These are phyloP conservation scores for Neurospora hispaniola DNA, from an alignment of 495 filamentous ascomycete species.

Conservation along the genomic window DNA sequence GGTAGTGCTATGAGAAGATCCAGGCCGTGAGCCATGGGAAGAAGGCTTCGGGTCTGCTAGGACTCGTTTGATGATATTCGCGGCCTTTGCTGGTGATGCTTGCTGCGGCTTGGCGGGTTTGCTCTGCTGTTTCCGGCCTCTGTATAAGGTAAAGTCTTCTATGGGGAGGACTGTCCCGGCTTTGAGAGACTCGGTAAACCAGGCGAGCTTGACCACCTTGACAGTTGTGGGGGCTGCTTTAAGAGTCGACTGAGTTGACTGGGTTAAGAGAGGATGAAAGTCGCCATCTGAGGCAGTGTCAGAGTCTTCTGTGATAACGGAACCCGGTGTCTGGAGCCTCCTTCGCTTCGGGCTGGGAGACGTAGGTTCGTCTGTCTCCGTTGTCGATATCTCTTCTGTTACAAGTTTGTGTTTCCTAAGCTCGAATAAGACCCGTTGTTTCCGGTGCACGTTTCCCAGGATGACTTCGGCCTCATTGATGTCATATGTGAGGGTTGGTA, in stretches of 20 bases:
- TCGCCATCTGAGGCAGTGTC: conserved; percentile 29
- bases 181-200: conserved; percentile 57
- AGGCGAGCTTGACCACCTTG: conserved; percentile 62
- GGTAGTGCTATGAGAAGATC: conserved; percentile 7
- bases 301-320: conserved; percentile 20
- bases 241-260: not conserved
- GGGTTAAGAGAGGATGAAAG: not conserved
- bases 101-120: conserved; percentile 8
- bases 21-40: conserved; percentile 3
- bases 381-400: conserved; percentile 47
- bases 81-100: conserved; percentile 7
- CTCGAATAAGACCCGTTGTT: conserved; percentile 65
- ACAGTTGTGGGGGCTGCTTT: conserved; percentile 27
- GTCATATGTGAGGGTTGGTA: conserved; percentile 60
- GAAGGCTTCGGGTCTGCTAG: conserved; percentile 16
- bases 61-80: conserved; percentile 24
- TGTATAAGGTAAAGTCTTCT: conserved; percentile 56
- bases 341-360: conserved; percentile 27
- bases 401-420: conserved; percentile 48
- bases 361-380: not conserved
- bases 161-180: conserved; percentile 44
- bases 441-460: conserved; percentile 58
- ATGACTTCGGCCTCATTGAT: conserved; percentile 61
- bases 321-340: conserved; percentile 11
- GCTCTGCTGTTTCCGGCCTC: conserved; percentile 32